Base-by-base conservation (phyloP, 768 basidiomycete genomes). In the Trametes gibbosa region DNA sequence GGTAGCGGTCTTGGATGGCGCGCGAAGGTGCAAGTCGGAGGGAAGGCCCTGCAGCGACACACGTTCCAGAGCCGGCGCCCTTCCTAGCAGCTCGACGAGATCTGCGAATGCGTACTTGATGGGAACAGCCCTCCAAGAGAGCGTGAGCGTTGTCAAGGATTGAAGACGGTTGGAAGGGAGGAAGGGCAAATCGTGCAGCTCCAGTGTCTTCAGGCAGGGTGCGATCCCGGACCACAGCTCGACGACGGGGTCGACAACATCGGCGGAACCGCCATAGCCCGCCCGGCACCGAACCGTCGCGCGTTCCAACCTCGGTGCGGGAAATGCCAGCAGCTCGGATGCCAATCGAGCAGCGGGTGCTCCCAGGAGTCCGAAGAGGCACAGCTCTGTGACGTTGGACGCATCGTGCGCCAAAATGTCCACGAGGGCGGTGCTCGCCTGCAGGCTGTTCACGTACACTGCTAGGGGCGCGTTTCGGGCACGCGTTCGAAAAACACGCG, bases 101-200 rank as follows among this genome's bases (percentile, higher is more conserved):
- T 62, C 60, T 14, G n/a, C 3, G 10, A 53, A n/a, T 5, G 35
- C 25, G 45, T 51, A 62, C 10, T 43, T 43, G 32, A 29, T 23
- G 2, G 43, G 34, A 19, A 21, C 21, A n/a, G 24, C 3, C 5
- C 53, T 40, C 34, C 37, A 57, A 23, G 60, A 62, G 1, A 62
- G 32, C 8, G 16, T n/a, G 34, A 62, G 55, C 3, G 17, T 13
- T 1, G 29, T 23, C 10, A 58, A 27, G 10, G 21, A 12, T n/a
- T 29, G 50, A 32, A 62, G 47, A 7, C 12, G 8, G 23, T 62
- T 62, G 5, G 55, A 39, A 1, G 60, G 60, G 16, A 62, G 37
- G 50, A 62, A 53, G 2, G 60, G 60, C 9, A 62, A 46, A 19
- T 57, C 60, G 40, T 57, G 51, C 35, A 62, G 37, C 16, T 53